phyloP scores from a whole-genome alignment of 805 yeast genomes.

The Saturnispora sanitii region DNA sequence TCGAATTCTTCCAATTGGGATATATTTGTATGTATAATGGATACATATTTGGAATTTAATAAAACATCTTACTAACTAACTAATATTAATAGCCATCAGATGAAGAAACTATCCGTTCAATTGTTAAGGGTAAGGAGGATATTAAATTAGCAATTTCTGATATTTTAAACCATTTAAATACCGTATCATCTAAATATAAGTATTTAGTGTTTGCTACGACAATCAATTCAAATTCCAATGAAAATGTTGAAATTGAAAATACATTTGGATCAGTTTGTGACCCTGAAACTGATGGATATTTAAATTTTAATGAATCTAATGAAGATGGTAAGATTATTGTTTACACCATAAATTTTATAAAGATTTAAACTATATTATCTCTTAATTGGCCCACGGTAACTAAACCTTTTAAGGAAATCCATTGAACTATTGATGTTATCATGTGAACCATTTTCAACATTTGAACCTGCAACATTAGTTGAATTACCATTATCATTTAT shows the following conservation, averaged over 20 bases:
- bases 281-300: constrained; percentile 42
- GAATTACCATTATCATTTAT: too few relatives aligned
- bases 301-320: constrained; percentile 20
- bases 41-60: too few relatives aligned
- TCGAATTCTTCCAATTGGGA: too few relatives aligned
- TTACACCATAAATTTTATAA: constrained; percentile 1
- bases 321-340: constrained; percentile 22
- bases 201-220: constrained; percentile 39
- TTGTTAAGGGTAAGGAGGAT: not conserved
- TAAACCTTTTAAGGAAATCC: constrained; percentile 6
- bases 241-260: constrained; percentile 26
- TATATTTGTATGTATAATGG: not conserved
- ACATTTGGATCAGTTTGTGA: constrained; percentile 52
- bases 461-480: too few relatives aligned
- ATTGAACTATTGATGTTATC: not conserved
- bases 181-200: constrained; percentile 45
- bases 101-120: not conserved
- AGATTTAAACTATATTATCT: not conserved
- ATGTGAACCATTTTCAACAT: too few relatives aligned
- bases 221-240: constrained; percentile 20
- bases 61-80: too few relatives aligned
- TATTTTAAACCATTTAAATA: constrained; percentile 29
- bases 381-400: not conserved
- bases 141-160: constrained; percentile 22
- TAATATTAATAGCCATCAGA: not conserved